Conservation (phyloP, 202 grass and related monocot genomes). For the Tripidium arundinaceum region DNA sequence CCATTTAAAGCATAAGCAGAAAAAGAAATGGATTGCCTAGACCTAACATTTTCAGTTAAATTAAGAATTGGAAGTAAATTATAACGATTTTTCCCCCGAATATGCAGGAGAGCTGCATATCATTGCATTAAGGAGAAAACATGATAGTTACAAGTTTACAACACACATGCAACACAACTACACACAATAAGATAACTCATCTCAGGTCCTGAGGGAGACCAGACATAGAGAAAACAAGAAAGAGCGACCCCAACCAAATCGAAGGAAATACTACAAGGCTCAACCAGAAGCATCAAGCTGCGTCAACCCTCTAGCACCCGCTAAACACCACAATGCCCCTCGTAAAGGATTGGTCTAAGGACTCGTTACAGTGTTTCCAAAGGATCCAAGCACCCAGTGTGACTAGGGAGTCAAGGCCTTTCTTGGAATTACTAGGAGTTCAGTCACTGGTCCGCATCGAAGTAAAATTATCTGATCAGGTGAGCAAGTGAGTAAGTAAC, state of each 20-base stretch:
- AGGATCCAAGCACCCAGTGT: background rate
- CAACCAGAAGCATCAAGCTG: background rate
- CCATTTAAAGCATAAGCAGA: background rate
- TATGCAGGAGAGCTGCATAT: background rate
- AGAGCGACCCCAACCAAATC: background rate
- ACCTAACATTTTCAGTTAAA: conserved; percentile 10
- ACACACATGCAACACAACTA: background rate
- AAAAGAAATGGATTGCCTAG: background rate
- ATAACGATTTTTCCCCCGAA: background rate
- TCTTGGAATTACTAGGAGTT: background rate
- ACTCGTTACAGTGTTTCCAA: background rate
- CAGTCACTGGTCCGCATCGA: background rate
- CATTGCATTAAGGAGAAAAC: background rate
- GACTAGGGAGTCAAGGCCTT: background rate
- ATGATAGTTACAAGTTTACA: background rate
- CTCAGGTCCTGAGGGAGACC: background rate
- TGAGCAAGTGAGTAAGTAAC: background rate
- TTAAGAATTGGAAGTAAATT: background rate
- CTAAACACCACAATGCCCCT: background rate
- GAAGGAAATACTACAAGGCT: background rate
- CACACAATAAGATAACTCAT: background rate
- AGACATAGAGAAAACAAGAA: background rate
- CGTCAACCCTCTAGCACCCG: background rate
- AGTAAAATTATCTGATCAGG: background rate
- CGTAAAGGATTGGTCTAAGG: background rate